Evolutionary conservation across 78 protist species (phyloP), one percentile per base, ranked within the genome.

Genomic region (Guillardia theta): DNA sequence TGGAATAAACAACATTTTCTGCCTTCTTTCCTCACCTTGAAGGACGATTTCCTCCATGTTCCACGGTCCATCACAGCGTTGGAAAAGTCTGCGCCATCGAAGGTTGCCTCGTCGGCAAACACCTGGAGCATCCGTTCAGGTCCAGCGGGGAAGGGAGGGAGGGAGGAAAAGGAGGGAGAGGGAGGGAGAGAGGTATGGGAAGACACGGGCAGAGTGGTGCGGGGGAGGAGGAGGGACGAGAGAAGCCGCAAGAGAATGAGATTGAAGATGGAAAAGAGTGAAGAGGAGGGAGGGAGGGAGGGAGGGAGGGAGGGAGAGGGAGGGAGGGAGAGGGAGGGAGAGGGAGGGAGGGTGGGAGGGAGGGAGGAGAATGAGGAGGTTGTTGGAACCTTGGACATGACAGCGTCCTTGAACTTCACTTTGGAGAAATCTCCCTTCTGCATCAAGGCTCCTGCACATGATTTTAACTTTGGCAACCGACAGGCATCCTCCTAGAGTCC

Each of bases 21-120:
- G 77, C 77, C 6, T 36, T 30, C 43, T 30, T 24, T 5, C 88
- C 6, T 37, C 9, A 70, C 33, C 87, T 36, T 70, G 88, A 77
- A 77, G 88, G 24, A 43, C 37, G 88, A 58, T 41, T 39, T 46
- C 93, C 45, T 50, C 45, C 41, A 92, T 12, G 24, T 70, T 0
- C 88, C 94, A 30, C 94, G 94, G 48, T 93, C 94, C 19, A 93
- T 43, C 53, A 93, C 47, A 48, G 78, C 94, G 70, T 93, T 76
- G 24, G 94, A 21, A 48, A 93, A 93, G 88, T 93, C 94, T 12
- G 94, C 94, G 48, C 94, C 94, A 39, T 93, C 94, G 9, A 93
- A 93, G 53, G 1, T n/a, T 36, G 94, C 94, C 33, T 22, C 43
- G 27, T 41, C 80, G 0, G 90, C 94, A 88, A 27, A 44, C 88